Conservation (phyloP, 352 stramenopile species). For the Pythium aphanidermatum region DNA sequence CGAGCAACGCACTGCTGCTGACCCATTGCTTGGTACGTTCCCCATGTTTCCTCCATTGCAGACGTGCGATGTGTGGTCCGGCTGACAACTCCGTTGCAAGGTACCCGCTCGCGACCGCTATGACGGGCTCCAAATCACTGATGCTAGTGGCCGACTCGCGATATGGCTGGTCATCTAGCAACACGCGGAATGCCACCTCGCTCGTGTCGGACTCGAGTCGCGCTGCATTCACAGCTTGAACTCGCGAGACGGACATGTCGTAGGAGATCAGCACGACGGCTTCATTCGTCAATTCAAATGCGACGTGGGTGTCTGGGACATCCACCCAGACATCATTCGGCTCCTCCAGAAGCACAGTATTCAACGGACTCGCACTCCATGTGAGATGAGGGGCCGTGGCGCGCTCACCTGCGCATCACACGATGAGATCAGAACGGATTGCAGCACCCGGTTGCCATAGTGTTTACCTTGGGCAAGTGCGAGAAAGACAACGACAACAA, state of each 20-base stretch:
- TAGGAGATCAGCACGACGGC: slow-evolving; percentile 62
- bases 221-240: slow-evolving; percentile 16
- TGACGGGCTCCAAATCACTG: slow-evolving; percentile 49
- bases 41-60: slow-evolving; percentile 73
- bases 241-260: slow-evolving; percentile 53
- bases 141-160: slow-evolving; percentile 62
- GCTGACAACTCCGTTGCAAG: slow-evolving; percentile 44
- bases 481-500: no score
- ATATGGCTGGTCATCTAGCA: slow-evolving; percentile 45
- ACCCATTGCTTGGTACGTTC: slow-evolving; percentile 42
- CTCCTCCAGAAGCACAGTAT: slow-evolving; percentile 7
- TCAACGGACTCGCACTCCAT: slow-evolving; percentile 58
- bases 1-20: slow-evolving; percentile 48
- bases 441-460: no score
- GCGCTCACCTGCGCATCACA: slow-evolving; percentile 1
- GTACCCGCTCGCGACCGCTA: slow-evolving; percentile 49
- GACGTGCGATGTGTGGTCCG: slow-evolving; percentile 37
- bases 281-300: slow-evolving; percentile 47
- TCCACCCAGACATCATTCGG: slow-evolving; percentile 44
- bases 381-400: slow-evolving; percentile 39
- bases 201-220: slow-evolving; percentile 20
- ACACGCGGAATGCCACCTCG: slow-evolving; percentile 58
- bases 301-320: slow-evolving; percentile 42
- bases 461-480: no score
- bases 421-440: neutral